Evolutionary conservation across 2,329 filamentous ascomycete species (phyloP), one percentile per base, ranked within the genome.

Genomic region (Lachnellula arida): DNA sequence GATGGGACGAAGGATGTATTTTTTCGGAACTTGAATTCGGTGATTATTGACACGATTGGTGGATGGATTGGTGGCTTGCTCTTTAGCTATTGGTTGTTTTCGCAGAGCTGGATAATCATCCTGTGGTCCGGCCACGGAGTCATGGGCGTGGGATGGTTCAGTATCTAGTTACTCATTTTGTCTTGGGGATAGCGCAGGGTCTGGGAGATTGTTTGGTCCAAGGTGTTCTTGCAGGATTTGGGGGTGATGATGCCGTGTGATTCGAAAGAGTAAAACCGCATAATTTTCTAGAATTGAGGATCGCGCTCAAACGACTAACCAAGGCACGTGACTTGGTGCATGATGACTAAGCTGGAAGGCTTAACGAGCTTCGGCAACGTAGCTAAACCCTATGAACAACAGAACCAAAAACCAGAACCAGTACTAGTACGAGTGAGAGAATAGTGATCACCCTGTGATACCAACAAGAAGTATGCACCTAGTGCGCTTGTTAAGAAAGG

Each of bases 1-100:
- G 61, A 63, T 46, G 57, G 59, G 7, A 22, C 55, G 54, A 63
- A 63, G 43, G 59, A 60, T 42, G 40, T 61, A 1, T 63, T 63
- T 48, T 63, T 63, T 40, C 50, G 61, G 17, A 63, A 63, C 28
- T 37, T 63, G 15, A 59, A 43, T 42, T 53, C 50, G 2, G 56
- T 61, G 3, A 60, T 62, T 47, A 11, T 53, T 12, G 51, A 62
- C 39, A 34, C 37, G 17, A 46, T 22, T 44, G 42, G 42, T 44
- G 42, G 19, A 44, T 44, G 42, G 47, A 56, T 7, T 57, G 49
- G 50, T 53, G 49, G 48, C 8, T 62, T 15, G 49, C 25, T n/a
- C 46, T 57, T 46, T 53, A 60, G 39, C 32, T 62, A 11, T 58
- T 50, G 25, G 35, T 54, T 2, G 17, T 62, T 2, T 62, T 62